Conservation (phyloP, 140 eudicot genomes). For the Senecio squalidus region DNA sequence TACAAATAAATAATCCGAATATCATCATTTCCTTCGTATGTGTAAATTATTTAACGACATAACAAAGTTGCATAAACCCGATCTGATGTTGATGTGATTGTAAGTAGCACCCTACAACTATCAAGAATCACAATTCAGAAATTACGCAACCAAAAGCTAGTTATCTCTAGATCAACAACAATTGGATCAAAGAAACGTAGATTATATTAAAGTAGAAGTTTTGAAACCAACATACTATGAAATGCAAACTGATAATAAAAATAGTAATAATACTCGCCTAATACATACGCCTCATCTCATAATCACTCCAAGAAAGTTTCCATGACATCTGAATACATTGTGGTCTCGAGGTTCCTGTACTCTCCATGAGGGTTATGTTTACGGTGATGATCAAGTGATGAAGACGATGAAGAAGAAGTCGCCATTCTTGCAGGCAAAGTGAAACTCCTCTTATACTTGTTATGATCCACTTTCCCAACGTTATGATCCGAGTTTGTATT, state of each 20-base stretch:
- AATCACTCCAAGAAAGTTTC: slow-evolving; percentile 86
- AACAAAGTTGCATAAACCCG: slow-evolving; percentile 1
- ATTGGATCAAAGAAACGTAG: slow-evolving; percentile 23
- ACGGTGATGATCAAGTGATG: slow-evolving; percentile 67
- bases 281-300: slow-evolving; percentile 29
- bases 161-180: slow-evolving; percentile 16
- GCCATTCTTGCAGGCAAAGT: slow-evolving; percentile 89
- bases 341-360: slow-evolving; percentile 56
- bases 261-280: slow-evolving; percentile 21
- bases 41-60: too few species aligned
- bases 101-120: neutral
- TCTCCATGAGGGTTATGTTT: slow-evolving; percentile 62
- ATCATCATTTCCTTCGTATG: too few species aligned
- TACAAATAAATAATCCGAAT: too few species aligned
- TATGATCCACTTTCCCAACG: slow-evolving; percentile 59
- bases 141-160: slow-evolving; percentile 1
- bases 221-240: slow-evolving; percentile 25
- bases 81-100: neutral
- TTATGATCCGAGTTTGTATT: slow-evolving; percentile 49
- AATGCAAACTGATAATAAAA: slow-evolving; percentile 17
- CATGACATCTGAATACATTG: slow-evolving; percentile 91
- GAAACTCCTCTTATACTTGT: slow-evolving; percentile 84
- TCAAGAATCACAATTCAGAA: neutral
- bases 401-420: slow-evolving; percentile 72
- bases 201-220: slow-evolving; percentile 14